phyloP scores from a whole-genome alignment of 768 basidiomycete genomes.

The Ephemerocybe angulata region DNA sequence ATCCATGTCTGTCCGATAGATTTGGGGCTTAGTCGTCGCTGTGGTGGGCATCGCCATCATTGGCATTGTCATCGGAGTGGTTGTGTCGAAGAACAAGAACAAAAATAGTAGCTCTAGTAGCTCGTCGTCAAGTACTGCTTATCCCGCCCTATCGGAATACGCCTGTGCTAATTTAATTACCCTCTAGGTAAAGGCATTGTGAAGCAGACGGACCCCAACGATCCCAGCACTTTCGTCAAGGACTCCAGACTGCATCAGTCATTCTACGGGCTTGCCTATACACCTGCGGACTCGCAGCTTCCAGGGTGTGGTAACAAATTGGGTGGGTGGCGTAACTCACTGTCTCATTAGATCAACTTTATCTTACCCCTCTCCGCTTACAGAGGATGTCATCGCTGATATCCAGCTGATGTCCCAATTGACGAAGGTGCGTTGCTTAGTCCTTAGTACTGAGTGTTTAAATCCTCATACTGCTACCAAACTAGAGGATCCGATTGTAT shows the following conservation, averaged over 20 bases:
- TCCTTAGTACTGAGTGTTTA: not conserved
- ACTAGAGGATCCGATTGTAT: slow-evolving; percentile 71
- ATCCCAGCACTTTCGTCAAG: slow-evolving; percentile 77
- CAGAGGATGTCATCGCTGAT: slow-evolving; percentile 60
- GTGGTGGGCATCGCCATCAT: slow-evolving; percentile 42
- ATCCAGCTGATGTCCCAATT: slow-evolving; percentile 85
- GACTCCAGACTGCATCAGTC: slow-evolving; percentile 64
- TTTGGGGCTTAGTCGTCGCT: slow-evolving; percentile 42
- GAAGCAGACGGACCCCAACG: slow-evolving; percentile 42
- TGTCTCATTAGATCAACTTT: not conserved
- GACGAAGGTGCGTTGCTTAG: slow-evolving; percentile 52
- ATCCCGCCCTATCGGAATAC: too few species aligned
- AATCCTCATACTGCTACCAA: not conserved
- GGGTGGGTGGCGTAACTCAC: slow-evolving; percentile 23
- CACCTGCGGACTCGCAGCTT: slow-evolving; percentile 67
- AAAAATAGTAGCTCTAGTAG: slow-evolving; percentile 22
- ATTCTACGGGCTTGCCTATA: slow-evolving; percentile 88
- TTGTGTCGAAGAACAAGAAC: slow-evolving; percentile 43
- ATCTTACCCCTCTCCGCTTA: slow-evolving; percentile 15
- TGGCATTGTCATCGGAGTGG: slow-evolving; percentile 52
- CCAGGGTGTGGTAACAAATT: slow-evolving; percentile 63
- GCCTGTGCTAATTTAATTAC: not conserved
- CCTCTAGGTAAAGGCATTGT: slow-evolving; percentile 8
- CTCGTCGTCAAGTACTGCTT: not conserved
- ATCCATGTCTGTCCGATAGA: slow-evolving; percentile 28